phyloP scores from a whole-genome alignment of 805 yeast genomes.

The Maudiozyma serrabonitensis region DNA sequence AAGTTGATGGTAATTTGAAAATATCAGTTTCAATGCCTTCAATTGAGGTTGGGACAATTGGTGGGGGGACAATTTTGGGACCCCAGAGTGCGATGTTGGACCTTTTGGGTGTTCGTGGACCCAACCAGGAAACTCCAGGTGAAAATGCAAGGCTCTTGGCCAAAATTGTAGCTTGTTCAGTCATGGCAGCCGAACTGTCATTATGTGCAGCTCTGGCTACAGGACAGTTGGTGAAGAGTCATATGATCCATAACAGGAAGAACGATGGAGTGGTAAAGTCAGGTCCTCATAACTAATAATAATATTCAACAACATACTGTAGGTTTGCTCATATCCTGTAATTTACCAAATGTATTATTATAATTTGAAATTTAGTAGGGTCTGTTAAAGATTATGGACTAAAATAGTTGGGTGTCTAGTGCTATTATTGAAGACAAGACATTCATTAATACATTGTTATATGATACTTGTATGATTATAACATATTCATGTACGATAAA shows the following conservation, averaged over 20 bases:
- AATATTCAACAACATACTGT: slow-evolving; percentile 15
- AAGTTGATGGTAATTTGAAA: slow-evolving; percentile 68
- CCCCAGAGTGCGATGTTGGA: slow-evolving; percentile 97
- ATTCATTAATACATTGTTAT: no score
- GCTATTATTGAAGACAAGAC: no score
- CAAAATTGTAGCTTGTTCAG: slow-evolving; percentile 84
- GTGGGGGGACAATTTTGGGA: slow-evolving; percentile 96
- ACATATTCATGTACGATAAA: no score
- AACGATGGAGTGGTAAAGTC: not conserved
- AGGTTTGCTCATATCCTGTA: not conserved
- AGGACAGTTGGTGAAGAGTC: slow-evolving; percentile 95
- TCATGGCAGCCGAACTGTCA: slow-evolving; percentile 91
- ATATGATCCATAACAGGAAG: slow-evolving; percentile 89
- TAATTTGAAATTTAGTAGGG: no score
- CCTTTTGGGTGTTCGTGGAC: slow-evolving; percentile 88
- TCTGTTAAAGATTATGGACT: no score
- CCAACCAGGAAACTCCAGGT: slow-evolving; percentile 90
- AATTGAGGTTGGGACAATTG: slow-evolving; percentile 97
- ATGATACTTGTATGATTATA: no score
- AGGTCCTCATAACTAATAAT: not conserved
- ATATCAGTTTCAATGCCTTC: slow-evolving; percentile 99
- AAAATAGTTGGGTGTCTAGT: no score
- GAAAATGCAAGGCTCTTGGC: slow-evolving; percentile 91
- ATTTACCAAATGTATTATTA: not conserved
- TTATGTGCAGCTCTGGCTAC: slow-evolving; percentile 95